Evolutionary conservation across 2,329 filamentous ascomycete genomes (phyloP).

Genomic region (Cytospora chrysosperma): DNA sequence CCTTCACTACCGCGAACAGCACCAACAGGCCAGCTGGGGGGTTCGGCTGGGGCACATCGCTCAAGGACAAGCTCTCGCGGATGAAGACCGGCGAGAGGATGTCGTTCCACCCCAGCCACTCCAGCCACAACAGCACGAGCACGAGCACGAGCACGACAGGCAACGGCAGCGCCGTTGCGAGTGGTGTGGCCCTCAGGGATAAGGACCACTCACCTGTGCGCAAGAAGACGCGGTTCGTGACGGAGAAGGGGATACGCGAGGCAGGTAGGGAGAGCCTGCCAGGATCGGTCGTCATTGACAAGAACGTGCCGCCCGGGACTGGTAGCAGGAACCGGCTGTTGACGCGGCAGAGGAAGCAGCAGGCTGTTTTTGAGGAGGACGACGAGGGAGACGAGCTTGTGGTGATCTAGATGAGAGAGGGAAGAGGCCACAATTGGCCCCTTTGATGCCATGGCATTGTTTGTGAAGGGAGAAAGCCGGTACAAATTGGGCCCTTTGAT

Average conservation of each 20-base stretch:
- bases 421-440: background rate
- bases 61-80: slow-evolving; percentile 55
- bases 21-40: slow-evolving; percentile 25
- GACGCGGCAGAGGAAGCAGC: slow-evolving; percentile 28
- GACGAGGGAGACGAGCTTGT: slow-evolving; percentile 52
- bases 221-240: slow-evolving; percentile 79
- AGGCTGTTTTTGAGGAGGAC: slow-evolving; percentile 36
- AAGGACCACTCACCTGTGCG: slow-evolving; percentile 48
- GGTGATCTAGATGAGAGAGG: slow-evolving; percentile 38
- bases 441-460: background rate
- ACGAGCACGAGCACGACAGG: slow-evolving; percentile 34
- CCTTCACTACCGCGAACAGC: background rate
- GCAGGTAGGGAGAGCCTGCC: slow-evolving; percentile 70
- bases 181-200: slow-evolving; percentile 7
- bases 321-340: background rate
- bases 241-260: slow-evolving; percentile 73
- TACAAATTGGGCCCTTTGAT: background rate
- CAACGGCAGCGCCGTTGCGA: slow-evolving; percentile 24
- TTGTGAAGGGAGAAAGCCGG: background rate
- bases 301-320: slow-evolving; percentile 2
- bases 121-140: slow-evolving; percentile 31
- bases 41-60: slow-evolving; percentile 57
- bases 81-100: slow-evolving; percentile 59
- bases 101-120: slow-evolving; percentile 19
- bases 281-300: slow-evolving; percentile 9